phyloP scores from a whole-genome alignment of 176 grass and related monocot species.

The Triticum dicoccoides region DNA sequence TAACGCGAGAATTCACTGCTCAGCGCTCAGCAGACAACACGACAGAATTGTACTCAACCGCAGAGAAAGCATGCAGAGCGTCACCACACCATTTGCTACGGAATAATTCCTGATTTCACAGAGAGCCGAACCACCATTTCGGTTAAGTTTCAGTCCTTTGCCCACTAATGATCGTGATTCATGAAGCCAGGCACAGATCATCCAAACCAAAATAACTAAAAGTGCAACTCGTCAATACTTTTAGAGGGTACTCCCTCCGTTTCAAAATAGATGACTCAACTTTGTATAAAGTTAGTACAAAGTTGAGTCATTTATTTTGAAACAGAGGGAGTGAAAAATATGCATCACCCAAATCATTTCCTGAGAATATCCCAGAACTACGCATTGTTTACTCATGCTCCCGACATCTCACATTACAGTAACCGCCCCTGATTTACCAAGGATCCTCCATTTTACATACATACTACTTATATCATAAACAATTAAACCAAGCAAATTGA shows the following conservation, averaged over 20 bases:
- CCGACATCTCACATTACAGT: not conserved
- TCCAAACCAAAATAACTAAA: not conserved
- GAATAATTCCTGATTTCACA: constrained; percentile 4
- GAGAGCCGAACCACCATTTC: not conserved
- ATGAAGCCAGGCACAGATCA: not conserved
- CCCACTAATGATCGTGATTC: not conserved
- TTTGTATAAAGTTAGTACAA: too few species aligned
- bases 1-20: not conserved
- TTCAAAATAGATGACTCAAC: too few species aligned
- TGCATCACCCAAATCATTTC: not conserved
- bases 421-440: too few species aligned
- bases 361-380: not conserved
- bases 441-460: too few species aligned
- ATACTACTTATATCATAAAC: too few species aligned
- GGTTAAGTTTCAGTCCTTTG: not conserved
- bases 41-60: not conserved
- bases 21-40: not conserved
- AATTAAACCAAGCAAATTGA: not conserved
- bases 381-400: not conserved
- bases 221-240: too few species aligned
- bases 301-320: too few species aligned
- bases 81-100: not conserved
- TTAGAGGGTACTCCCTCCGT: too few species aligned
- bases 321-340: too few species aligned
- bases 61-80: not conserved